These are phyloP conservation scores for Nicotiana rustica DNA, from an alignment of 305 asterid species.

Conservation along the genomic window DNA sequence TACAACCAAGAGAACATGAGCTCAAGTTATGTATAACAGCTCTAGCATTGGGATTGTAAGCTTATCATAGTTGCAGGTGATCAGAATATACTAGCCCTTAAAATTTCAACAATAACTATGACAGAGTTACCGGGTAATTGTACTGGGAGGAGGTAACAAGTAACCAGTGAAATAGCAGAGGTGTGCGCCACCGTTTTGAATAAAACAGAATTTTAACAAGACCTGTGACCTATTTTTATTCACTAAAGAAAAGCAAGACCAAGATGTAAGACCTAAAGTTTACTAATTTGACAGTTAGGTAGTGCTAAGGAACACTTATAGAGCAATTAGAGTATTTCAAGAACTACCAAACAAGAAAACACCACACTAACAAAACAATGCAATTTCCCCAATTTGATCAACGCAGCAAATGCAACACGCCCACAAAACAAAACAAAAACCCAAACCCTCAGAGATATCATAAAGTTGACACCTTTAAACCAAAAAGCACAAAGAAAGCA, in stretches of 20 bases:
- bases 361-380: neutral
- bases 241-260: neutral
- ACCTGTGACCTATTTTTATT: neutral
- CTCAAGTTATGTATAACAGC: neutral
- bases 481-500: neutral
- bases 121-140: no score
- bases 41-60: neutral
- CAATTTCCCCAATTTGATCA: constrained; percentile 9
- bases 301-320: neutral
- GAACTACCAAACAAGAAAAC: neutral
- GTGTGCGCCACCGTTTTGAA: no score
- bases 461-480: neutral
- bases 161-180: no score
- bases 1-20: neutral
- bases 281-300: constrained; percentile 2
- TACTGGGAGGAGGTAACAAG: no score
- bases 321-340: neutral
- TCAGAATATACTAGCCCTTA: neutral
- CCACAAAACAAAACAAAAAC: neutral
- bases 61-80: constrained; percentile 18
- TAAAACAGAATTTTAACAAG: no score
- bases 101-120: neutral
- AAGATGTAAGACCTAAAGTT: constrained; percentile 5
- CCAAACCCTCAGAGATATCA: neutral
- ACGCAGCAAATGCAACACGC: neutral